Evolutionary conservation across 2,329 filamentous ascomycete genomes (phyloP).

Genomic region (Mycocentrospora acerina): DNA sequence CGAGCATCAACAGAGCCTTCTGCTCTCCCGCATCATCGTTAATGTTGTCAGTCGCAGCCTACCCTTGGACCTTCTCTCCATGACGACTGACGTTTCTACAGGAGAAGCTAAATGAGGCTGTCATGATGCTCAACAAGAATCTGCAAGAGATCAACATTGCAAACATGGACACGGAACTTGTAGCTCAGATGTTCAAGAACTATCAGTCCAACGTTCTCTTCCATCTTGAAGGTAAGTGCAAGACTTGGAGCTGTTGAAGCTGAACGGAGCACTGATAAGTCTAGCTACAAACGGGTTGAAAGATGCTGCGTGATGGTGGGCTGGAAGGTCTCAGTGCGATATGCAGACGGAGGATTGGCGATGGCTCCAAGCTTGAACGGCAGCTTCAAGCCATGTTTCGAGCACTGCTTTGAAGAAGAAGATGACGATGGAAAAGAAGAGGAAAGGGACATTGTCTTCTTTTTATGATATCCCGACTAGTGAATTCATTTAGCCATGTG

Average conservation of each 20-base stretch:
- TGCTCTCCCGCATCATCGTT: constrained; percentile 92
- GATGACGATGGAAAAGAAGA: too few species aligned
- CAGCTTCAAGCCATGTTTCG: too few species aligned
- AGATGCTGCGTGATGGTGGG: constrained; percentile 62
- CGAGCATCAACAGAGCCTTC: constrained; percentile 92
- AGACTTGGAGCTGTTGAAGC: background rate
- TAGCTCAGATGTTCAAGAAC: constrained; percentile 99
- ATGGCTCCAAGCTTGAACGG: too few species aligned
- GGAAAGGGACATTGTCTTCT: too few species aligned
- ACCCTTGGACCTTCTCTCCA: background rate
- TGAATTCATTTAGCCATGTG: too few species aligned
- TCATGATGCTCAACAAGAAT: constrained; percentile 88
- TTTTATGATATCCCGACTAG: constrained; percentile 1
- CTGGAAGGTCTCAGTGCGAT: too few species aligned
- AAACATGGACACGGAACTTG: constrained; percentile 98
- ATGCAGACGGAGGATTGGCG: too few species aligned
- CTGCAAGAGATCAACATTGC: constrained; percentile 97
- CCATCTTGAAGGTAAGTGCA: constrained; percentile 80
- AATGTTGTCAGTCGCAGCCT: constrained; percentile 75
- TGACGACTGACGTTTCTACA: constrained; percentile 43
- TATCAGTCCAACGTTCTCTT: constrained; percentile 98
- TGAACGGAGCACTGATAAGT: constrained; percentile 7
- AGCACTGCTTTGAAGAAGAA: too few species aligned
- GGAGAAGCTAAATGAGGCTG: constrained; percentile 96
- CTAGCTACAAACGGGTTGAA: constrained; percentile 81